A percentile compares a stretch with the other conserved stretches of the same genome.
These are phyloP conservation scores for Phytophthora capsici DNA, from an alignment of 352 stramenopile genomes.

Conservation along the genomic window DNA sequence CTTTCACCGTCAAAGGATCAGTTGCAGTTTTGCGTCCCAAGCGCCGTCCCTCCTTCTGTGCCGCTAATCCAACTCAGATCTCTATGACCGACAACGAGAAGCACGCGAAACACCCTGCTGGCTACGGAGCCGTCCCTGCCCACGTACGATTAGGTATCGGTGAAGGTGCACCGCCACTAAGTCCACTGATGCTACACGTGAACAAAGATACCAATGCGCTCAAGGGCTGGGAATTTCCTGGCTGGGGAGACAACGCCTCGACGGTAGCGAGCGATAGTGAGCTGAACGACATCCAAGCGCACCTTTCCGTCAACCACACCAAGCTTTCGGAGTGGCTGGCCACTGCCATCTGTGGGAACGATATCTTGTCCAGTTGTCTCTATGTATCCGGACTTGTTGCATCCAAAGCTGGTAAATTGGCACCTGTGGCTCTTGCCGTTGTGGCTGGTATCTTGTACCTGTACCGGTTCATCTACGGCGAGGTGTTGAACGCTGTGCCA, in stretches of 20 bases:
- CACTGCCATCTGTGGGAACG: conserved; percentile 96
- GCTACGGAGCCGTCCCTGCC: conserved; percentile 69
- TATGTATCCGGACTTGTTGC: conserved; percentile 90
- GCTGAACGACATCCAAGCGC: conserved; percentile 76
- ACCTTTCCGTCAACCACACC: conserved; percentile 75
- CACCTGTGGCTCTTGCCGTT: conserved; percentile 89
- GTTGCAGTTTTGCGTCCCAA: conserved; percentile 24
- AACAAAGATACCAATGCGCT: conserved; percentile 75
- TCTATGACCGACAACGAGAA: conserved; percentile 42
- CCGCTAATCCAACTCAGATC: conserved; percentile 15
- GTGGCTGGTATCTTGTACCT: conserved; percentile 90
- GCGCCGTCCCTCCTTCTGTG: conserved; percentile 2
- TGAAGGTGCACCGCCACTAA: conserved; percentile 58
- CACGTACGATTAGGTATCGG: conserved; percentile 42
- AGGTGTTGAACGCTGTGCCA: conserved; percentile 93
- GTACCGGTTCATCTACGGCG: conserved; percentile 95
- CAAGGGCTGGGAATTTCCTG: conserved; percentile 87
- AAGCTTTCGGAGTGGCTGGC: conserved; percentile 94
- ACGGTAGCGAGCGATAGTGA: conserved; percentile 68
- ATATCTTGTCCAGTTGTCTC: conserved; percentile 95
- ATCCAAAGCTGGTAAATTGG: conserved; percentile 91
- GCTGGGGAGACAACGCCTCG: conserved; percentile 75
- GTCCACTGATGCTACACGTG: conserved; percentile 74
- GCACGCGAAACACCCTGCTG: conserved; percentile 42
- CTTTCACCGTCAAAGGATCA: neutral